Evolutionary conservation across 2,329 filamentous ascomycete species (phyloP), one percentile per base, ranked within the genome.

Genomic region (Sclerotinia subarctica): DNA sequence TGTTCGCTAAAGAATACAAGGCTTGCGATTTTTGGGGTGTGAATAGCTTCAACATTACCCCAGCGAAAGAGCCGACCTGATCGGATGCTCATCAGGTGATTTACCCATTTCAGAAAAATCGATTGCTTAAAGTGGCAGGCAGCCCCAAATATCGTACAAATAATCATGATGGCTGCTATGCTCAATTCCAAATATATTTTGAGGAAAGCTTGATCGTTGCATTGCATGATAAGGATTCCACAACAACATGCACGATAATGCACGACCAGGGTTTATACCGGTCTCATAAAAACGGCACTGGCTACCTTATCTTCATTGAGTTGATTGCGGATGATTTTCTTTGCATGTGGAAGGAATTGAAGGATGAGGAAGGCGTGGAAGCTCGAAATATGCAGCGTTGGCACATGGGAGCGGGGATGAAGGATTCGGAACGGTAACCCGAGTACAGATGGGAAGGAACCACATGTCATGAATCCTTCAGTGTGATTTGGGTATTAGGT

Each of bases 31-130:
- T 29, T 35, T 19, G 26, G 15, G 29, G 17, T 35, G 26, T 47
- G 44, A 62, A 49, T 62, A 35, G 26, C 58, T 62, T 49, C 58
- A 47, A 49, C n/a, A 26, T 62, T 49, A 24, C 26, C 15, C 29
- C 17, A 35, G 26, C 5, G n/a, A 44, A 21, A 13, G n/a, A 44
- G 15, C 35, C 24, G n/a, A 24, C 24, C n/a, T 38, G 35, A 26
- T 42, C 38, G 38, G 38, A 42, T 42, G 15, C 38, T 42, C 15
- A 42, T 17, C 38, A 17, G 38, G 13, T 42, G 38, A 42, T 42
- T 42, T 42, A 42, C 38, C 11, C 13, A 11, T 13, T n/a, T n/a
- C 38, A 42, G 15, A 42, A 42, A 42, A 17, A 17, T 42, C 38
- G 17, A 42, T 42, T 42, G 13, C 13, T 42, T 42, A 42, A 42